phyloP scores from a whole-genome alignment of 805 yeast species.

The Saturnispora bothae region DNA sequence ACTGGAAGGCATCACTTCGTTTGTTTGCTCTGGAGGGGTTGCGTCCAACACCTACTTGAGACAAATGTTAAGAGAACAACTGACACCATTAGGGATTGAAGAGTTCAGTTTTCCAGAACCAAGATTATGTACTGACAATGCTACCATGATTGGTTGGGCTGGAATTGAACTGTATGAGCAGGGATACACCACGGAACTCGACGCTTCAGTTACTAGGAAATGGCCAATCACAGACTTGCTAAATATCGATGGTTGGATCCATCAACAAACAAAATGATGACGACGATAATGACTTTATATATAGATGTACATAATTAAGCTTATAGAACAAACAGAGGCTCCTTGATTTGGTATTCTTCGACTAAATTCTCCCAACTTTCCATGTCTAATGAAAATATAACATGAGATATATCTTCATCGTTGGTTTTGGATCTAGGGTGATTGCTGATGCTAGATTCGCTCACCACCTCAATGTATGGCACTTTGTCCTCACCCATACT shows the following conservation, averaged over 20 bases:
- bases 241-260: conserved; percentile 41
- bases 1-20: conserved; percentile 30
- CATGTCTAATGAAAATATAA: conserved; percentile 62
- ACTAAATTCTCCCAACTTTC: conserved; percentile 55
- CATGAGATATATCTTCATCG: conserved; percentile 38
- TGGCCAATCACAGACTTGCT: conserved; percentile 66
- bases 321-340: conserved; percentile 29
- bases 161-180: conserved; percentile 78
- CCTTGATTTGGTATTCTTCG: conserved; percentile 42
- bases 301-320: background rate
- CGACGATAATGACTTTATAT: no score
- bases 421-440: conserved; percentile 15
- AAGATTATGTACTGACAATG: conserved; percentile 82
- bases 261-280: no score
- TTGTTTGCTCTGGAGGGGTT: conserved; percentile 92
- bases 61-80: conserved; percentile 30
- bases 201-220: conserved; percentile 55
- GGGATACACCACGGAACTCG: conserved; percentile 39
- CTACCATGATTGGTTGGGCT: conserved; percentile 96
- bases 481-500: conserved; percentile 38
- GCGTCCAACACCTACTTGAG: conserved; percentile 63
- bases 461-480: conserved; percentile 24
- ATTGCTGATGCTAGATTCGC: conserved; percentile 15
- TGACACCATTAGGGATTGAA: conserved; percentile 23
- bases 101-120: conserved; percentile 58